Percentiles rank a stretch among this genome's conserved stretches.
Conservation (phyloP, 257 asterid genomes). For the Solanum sitiens region DNA sequence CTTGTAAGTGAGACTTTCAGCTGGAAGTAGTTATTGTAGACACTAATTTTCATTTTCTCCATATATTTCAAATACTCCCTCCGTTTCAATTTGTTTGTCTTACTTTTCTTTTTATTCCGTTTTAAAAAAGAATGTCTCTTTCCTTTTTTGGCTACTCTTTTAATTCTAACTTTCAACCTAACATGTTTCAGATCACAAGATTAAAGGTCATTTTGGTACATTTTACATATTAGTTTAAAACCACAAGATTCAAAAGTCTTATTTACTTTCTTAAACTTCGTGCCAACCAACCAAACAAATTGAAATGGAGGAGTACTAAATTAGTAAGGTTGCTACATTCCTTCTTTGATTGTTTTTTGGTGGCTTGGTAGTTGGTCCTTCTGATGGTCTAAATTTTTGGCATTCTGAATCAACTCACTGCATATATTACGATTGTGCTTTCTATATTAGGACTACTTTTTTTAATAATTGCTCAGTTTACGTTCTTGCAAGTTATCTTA, state of each 20-base stretch:
- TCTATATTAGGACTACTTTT: too few species aligned
- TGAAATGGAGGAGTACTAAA: neutral
- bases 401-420: neutral
- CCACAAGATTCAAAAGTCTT: neutral
- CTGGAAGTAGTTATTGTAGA: neutral
- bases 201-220: neutral
- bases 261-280: neutral
- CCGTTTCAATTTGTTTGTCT: neutral
- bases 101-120: neutral
- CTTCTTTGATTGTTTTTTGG: neutral
- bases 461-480: neutral
- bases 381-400: neutral
- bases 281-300: neutral
- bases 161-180: neutral
- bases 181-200: neutral
- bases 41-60: neutral
- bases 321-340: neutral
- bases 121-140: neutral
- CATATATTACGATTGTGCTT: neutral
- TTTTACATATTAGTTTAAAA: neutral
- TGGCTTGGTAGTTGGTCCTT: neutral
- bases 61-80: neutral
- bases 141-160: neutral
- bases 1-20: constrained; percentile 59
- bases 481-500: neutral